These are phyloP conservation scores for Zygosaccharomyces siamensis DNA, from an alignment of 805 yeast genomes.

Conservation along the genomic window DNA sequence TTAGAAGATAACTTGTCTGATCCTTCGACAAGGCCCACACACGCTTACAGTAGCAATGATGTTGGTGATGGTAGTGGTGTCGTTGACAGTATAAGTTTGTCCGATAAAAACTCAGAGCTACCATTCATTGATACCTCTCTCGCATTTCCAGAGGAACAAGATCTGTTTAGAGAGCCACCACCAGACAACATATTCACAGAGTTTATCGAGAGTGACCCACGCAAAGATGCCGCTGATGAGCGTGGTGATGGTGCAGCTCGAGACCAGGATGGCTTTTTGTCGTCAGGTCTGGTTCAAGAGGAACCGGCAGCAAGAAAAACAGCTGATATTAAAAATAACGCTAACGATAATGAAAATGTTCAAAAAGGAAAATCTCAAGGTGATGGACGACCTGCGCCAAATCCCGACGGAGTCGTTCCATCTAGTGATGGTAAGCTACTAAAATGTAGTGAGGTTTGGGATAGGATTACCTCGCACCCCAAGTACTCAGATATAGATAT, in stretches of 20 bases:
- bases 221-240: slow-evolving; percentile 5
- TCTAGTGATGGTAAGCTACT: slow-evolving; percentile 55
- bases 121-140: slow-evolving; percentile 29
- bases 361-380: neutral
- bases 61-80: neutral
- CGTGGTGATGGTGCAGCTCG: neutral
- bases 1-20: neutral
- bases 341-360: slow-evolving; percentile 13
- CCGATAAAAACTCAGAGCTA: neutral
- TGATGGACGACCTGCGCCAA: neutral
- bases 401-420: slow-evolving; percentile 53
- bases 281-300: neutral
- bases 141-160: slow-evolving; percentile 31
- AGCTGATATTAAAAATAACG: slow-evolving; percentile 5
- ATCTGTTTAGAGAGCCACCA: slow-evolving; percentile 16
- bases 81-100: neutral
- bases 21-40: neutral
- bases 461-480: slow-evolving; percentile 90
- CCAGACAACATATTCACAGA: slow-evolving; percentile 16
- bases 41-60: neutral
- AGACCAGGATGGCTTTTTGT: neutral
- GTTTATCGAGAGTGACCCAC: slow-evolving; percentile 18
- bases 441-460: slow-evolving; percentile 94
- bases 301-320: slow-evolving; percentile 1
- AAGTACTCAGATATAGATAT: slow-evolving; percentile 89